These are phyloP conservation scores for Leishmania aethiopica DNA, from an alignment of 208 protist species.

Conservation along the genomic window DNA sequence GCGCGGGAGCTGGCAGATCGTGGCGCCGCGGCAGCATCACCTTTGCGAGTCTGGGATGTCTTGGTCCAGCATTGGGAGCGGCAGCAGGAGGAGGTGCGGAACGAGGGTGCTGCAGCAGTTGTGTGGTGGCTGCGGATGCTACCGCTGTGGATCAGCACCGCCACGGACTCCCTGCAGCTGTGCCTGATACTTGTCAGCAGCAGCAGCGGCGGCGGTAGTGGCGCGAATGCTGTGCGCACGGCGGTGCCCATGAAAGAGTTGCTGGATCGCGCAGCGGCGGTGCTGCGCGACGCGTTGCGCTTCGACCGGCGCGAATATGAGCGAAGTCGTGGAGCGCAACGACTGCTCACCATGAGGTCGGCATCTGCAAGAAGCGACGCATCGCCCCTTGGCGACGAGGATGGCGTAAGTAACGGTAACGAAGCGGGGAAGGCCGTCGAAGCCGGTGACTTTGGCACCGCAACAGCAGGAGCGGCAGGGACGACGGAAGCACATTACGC, in stretches of 20 bases:
- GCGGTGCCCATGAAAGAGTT: constrained; percentile 15
- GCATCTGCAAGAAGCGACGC: background rate
- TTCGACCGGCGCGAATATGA: constrained; percentile 33
- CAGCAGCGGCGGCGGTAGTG: background rate
- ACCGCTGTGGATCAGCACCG: constrained; percentile 26
- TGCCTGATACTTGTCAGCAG: constrained; percentile 16
- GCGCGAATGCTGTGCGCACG: background rate
- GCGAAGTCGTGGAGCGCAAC: constrained; percentile 10
- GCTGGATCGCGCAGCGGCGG: constrained; percentile 7
- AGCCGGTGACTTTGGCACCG: background rate
- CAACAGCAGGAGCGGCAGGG: background rate
- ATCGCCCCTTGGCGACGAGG: background rate
- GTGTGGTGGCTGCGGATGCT: constrained; percentile 43
- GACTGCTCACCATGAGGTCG: background rate
- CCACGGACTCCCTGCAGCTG: constrained; percentile 20
- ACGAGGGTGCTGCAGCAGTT: constrained; percentile 36
- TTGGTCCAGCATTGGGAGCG: constrained; percentile 39
- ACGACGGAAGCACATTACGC: background rate
- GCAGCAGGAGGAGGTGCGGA: constrained; percentile 27
- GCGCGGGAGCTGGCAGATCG: background rate
- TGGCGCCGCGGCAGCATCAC: constrained; percentile 4
- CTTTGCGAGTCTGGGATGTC: constrained; percentile 25
- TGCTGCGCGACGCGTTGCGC: constrained; percentile 26
- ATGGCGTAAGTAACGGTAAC: background rate
- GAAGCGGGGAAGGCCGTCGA: background rate